Evolutionary conservation across 2,329 filamentous ascomycete genomes (phyloP).

Genomic region (Colletotrichum eremochloae): DNA sequence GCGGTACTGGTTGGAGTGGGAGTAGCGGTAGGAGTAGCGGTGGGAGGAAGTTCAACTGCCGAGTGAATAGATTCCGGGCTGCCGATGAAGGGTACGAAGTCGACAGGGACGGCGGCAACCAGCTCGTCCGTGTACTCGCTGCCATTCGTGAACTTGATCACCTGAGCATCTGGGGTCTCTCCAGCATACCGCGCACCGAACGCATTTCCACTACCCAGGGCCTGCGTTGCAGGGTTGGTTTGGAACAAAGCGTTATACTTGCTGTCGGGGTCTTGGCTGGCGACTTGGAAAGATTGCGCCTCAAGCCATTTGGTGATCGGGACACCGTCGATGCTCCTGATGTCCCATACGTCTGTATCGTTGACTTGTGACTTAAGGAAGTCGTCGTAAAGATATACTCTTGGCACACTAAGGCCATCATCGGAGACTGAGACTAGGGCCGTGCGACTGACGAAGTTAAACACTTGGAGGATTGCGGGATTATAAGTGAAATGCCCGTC

Average conservation of each 20-base stretch:
- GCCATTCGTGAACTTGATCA: constrained; percentile 39
- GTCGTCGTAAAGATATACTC: constrained; percentile 31
- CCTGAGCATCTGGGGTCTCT: constrained; percentile 17
- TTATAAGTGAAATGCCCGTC: constrained; percentile 44
- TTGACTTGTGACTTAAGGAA: constrained; percentile 9
- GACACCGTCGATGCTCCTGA: constrained; percentile 42
- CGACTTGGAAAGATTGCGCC: background rate
- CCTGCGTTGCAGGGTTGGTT: constrained; percentile 8
- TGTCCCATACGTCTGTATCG: constrained; percentile 36
- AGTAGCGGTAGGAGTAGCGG: constrained; percentile 4
- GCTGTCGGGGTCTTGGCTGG: constrained; percentile 44
- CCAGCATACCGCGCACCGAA: constrained; percentile 2
- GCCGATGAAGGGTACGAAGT: background rate
- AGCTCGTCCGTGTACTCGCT: constrained; percentile 13
- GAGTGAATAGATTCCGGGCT: constrained; percentile 25
- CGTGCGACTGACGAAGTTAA: constrained; percentile 20
- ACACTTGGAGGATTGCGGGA: constrained; percentile 38
- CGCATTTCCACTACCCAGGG: background rate
- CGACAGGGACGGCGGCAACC: background rate
- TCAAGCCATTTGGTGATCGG: constrained; percentile 38
- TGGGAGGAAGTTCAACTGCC: constrained; percentile 25
- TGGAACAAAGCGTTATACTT: constrained; percentile 43
- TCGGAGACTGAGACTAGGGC: constrained; percentile 42
- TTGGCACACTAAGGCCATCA: constrained; percentile 30
- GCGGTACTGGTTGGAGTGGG: constrained; percentile 3